Conservation (phyloP, 768 basidiomycete genomes). For the Favolaschia claudopus region DNA sequence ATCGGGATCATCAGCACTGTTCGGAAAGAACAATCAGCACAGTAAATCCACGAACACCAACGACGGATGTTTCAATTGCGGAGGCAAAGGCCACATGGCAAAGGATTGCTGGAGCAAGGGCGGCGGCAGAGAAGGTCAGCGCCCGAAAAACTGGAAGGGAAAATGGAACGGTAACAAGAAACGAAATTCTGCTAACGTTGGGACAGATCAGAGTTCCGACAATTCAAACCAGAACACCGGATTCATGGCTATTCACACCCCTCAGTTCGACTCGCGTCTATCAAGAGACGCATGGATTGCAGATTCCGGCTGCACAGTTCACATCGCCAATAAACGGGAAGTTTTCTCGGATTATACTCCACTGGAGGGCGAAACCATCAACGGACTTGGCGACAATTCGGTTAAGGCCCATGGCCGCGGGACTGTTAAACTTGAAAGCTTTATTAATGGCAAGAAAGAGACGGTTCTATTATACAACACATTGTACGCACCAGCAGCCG, state of each 20-base stretch:
- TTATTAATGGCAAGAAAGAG: slow-evolving; percentile 5
- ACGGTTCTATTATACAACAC: slow-evolving; percentile 1
- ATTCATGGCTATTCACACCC: slow-evolving; percentile 2
- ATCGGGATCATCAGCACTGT: slow-evolving; percentile 15
- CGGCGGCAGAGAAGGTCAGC: slow-evolving; percentile 11
- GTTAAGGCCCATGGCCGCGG: slow-evolving; percentile 7
- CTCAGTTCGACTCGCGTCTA: slow-evolving; percentile 17
- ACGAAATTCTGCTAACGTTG: background rate
- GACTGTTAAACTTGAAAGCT: slow-evolving; percentile 6
- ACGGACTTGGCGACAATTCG: slow-evolving; percentile 8
- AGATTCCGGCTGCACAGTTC: slow-evolving; percentile 12
- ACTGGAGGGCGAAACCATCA: slow-evolving; percentile 8
- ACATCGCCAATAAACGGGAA: slow-evolving; percentile 2
- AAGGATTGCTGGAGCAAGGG: slow-evolving; percentile 17
- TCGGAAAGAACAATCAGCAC: slow-evolving; percentile 8
- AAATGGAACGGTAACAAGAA: slow-evolving; percentile 9
- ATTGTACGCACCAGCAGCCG: slow-evolving; percentile 3
- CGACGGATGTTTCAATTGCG: slow-evolving; percentile 14
- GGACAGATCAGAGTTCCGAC: background rate
- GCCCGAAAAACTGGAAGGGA: background rate
- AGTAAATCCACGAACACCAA: slow-evolving; percentile 4
- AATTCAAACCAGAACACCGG: background rate
- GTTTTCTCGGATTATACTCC: slow-evolving; percentile 7
- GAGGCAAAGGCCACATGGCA: slow-evolving; percentile 1
- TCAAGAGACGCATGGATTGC: slow-evolving; percentile 15